These are phyloP conservation scores for Dothidotthia symphoricarpi DNA, from an alignment of 2,329 filamentous ascomycete genomes.

Conservation along the genomic window DNA sequence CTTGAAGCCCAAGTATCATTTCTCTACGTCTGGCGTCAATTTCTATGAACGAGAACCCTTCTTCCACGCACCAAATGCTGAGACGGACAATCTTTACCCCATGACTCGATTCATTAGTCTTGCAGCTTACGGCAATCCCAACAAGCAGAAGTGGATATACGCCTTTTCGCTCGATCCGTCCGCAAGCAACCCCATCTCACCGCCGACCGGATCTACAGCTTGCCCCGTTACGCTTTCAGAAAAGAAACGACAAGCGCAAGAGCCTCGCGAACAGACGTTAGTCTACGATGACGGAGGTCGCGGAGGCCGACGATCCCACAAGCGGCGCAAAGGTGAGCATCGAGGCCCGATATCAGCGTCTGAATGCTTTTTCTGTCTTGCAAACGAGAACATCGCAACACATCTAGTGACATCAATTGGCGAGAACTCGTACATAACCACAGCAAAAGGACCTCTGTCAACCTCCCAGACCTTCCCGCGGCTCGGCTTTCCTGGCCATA, in stretches of 20 bases:
- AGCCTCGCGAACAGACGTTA: constrained; percentile 36
- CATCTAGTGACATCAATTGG: constrained; percentile 91
- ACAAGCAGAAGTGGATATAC: constrained; percentile 78
- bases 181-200: constrained; percentile 57
- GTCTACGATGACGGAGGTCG: constrained; percentile 39
- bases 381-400: constrained; percentile 76
- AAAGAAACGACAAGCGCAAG: constrained; percentile 57
- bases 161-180: constrained; percentile 64
- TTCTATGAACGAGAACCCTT: constrained; percentile 95
- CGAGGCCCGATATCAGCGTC: constrained; percentile 55
- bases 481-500: constrained; percentile 76
- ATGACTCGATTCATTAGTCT: constrained; percentile 90
- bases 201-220: constrained; percentile 70
- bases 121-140: constrained; percentile 70
- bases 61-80: constrained; percentile 61
- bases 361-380: constrained; percentile 93
- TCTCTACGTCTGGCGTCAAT: constrained; percentile 67
- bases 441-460: constrained; percentile 84
- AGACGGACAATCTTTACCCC: constrained; percentile 53
- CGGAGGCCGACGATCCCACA: constrained; percentile 41
- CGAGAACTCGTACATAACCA: constrained; percentile 83
- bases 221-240: constrained; percentile 65
- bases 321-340: constrained; percentile 38
- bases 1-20: constrained; percentile 89
- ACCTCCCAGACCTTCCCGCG: constrained; percentile 68